Evolutionary conservation across 1,284 basidiomycete species (phyloP).

Genomic region (Mrakiaceae sp.): DNA sequence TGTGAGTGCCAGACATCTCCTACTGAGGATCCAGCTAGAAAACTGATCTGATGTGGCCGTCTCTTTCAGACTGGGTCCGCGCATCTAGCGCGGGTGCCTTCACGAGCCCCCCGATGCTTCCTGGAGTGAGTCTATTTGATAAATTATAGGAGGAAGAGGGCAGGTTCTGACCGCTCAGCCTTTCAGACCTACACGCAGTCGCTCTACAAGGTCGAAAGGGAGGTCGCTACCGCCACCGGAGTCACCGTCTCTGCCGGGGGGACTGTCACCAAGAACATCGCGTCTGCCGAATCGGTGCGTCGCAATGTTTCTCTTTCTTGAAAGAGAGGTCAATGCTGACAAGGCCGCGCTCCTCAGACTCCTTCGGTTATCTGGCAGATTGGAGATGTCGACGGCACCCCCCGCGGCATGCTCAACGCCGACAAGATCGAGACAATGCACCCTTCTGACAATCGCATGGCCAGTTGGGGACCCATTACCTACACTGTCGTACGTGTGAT

Average conservation of each 20-base stretch:
- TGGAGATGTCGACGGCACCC: slow-evolving; percentile 42
- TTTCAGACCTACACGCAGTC: slow-evolving; percentile 37
- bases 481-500: slow-evolving; percentile 26
- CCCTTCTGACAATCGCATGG: slow-evolving; percentile 16
- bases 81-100: slow-evolving; percentile 37
- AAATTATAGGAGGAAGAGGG: too few species aligned
- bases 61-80: slow-evolving; percentile 9
- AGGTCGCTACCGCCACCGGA: slow-evolving; percentile 34
- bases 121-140: slow-evolving; percentile 26
- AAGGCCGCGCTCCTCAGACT: slow-evolving; percentile 14
- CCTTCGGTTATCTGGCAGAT: slow-evolving; percentile 39
- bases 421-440: slow-evolving; percentile 45
- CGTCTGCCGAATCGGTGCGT: slow-evolving; percentile 26
- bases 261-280: slow-evolving; percentile 32
- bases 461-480: slow-evolving; percentile 22
- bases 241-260: slow-evolving; percentile 39
- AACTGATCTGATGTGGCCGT: neutral
- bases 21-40: too few species aligned
- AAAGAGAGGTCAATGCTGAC: too few species aligned
- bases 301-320: neutral
- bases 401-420: slow-evolving; percentile 41
- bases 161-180: too few species aligned
- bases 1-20: neutral
- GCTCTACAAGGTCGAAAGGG: slow-evolving; percentile 39
- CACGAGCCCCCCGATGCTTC: slow-evolving; percentile 41